Base-by-base conservation (phyloP, 805 yeast species). In the Jamesozyma piceae region DNA sequence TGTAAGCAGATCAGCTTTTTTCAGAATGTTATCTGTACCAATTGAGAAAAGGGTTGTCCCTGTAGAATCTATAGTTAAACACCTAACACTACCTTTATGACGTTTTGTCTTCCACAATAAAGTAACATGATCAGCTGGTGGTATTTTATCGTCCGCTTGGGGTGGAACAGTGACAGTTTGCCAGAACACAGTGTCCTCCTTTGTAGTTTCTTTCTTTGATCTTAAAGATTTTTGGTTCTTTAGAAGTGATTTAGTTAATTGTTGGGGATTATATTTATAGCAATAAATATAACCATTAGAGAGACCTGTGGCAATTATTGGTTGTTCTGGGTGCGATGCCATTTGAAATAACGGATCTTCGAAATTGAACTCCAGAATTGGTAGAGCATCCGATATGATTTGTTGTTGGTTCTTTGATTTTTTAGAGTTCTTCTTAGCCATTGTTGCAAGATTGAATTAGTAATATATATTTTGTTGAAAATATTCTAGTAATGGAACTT, bases 51-150 rank as follows among this genome's bases (percentile, higher is more conserved):
- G 41, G 43, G 62, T 61, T 26, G 72, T 71, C n/a, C 72, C 72
- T 5, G 63, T 58, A 1, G 73, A 67, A 30, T 78, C 75, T 59
- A 86, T 80, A 6, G 75, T 66, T 2, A 85, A 65, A 3, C 82
- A 75, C 35, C 98, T 67, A 46, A 95, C 86, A 49, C 95, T 81
- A 1, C 87, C 89, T 60, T 87, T 88, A 58, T 90, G 97, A 57
- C 97, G 74, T 54, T 77, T 84, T 0, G 97, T 89, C 43, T 81
- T 75, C 98, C 98, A 90, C 1, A 62, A 43, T 22, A 72, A 54
- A 4, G 63, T 57, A 4, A 69, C 55, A 11, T 60, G 62, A 20
- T 54, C 60, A 6, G 58, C 64, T 1, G 18, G 9, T 9, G 51
- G 49, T 17, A 35, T 28, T 6, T 50, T 49, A 5, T 41, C 39